Base-by-base conservation (phyloP, 2,329 filamentous ascomycete genomes). In the Pseudofabraea citricarpa region DNA sequence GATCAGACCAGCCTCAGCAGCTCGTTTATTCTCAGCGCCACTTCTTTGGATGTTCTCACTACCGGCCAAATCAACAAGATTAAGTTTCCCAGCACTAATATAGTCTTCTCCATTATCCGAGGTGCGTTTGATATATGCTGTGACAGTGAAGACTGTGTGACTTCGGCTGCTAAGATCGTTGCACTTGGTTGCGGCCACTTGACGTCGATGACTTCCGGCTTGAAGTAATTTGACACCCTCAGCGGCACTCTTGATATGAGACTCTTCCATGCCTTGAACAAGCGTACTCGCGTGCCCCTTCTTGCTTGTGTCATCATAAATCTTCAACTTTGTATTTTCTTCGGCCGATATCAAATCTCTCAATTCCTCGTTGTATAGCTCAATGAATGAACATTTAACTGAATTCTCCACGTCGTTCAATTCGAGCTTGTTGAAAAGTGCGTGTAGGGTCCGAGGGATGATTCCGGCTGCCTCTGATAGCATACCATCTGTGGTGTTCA, bases 171-270 rank as follows among this genome's bases (percentile, higher is more conserved):
- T 96, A 43, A 97, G 79, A 57, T 98, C 93, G 63, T 98, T 98
- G 77, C 93, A 98, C 66, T 97, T 97, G n/a, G 93, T 98, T 4
- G 94, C 90, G 5, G 93, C 94, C n/a, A 98, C 93, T 65, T 98
- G 93, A 39, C 93, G 85, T 66, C 90, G 95, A 67, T 93, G 76
- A 64, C 90, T 96, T 49, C 93, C 94, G 51, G 85, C 77, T 56
- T 93, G 88, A 36, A 98, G 77, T 49, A 96, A 75, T 65, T 87
- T 86, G 65, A 98, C 90, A 48, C 93, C 93, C 40, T 90, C 85
- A 10, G 79, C 75, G 0, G 93, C 90, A 51, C 74, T 86, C 60
- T 87, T 87, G 57, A 98, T 95, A 62, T 95, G 87, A 6, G 86
- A 85, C 66, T 98, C 93, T 64, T 97, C 94, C 89, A 98, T 95